A percentile compares a stretch with the other conserved stretches of the same genome.
phyloP scores from a whole-genome alignment of 345 rosid genomes.

The Brassica napus region Da-Ae NC_063446.1:13280001-13280500 shows the following conservation, averaged over 20 bases:
- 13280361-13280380: constrained; percentile 69
- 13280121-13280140: constrained; percentile 42
- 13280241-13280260: constrained; percentile 52
- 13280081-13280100: constrained; percentile 40
- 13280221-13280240: constrained; percentile 55
- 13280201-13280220: constrained; percentile 62
- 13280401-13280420: constrained; percentile 57
- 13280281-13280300: constrained; percentile 40
- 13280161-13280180: constrained; percentile 71
- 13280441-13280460: constrained; percentile 60
- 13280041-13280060: neutral
- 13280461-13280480: constrained; percentile 3
- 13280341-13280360: constrained; percentile 52
- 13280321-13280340: constrained; percentile 47
- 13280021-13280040: no score
- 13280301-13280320: constrained; percentile 42
- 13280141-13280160: constrained; percentile 52
- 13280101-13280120: constrained; percentile 46
- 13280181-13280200: constrained; percentile 63
- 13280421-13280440: constrained; percentile 62
- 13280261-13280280: constrained; percentile 34
- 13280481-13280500: neutral
- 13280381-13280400: constrained; percentile 59
- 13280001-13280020: no score
- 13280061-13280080: constrained; percentile 53